Evolutionary conservation across 2,329 filamentous ascomycete species (phyloP).

Genomic region (Leptosphaerulina australis): DNA sequence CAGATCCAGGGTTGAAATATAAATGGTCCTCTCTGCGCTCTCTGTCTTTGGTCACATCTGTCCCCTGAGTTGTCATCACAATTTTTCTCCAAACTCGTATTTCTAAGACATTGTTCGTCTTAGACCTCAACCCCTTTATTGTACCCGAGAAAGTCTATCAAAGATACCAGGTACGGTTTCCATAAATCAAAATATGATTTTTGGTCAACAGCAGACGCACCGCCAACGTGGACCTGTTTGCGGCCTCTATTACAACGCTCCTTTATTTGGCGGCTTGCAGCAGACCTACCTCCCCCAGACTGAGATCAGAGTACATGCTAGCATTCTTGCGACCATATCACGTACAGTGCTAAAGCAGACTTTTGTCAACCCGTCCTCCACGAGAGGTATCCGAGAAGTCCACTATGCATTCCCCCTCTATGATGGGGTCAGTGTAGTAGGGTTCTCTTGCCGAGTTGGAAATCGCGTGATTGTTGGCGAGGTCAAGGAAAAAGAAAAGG

Average conservation of each 20-base stretch:
- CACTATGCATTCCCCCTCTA: conserved; percentile 74
- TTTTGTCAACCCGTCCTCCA: conserved; percentile 63
- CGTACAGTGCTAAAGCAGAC: conserved; percentile 62
- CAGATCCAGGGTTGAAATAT: background rate
- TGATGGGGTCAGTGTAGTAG: conserved; percentile 72
- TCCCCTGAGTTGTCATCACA: conserved; percentile 2
- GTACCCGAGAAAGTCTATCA: too few species aligned
- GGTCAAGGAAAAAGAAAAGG: conserved; percentile 69
- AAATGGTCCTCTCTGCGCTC: background rate
- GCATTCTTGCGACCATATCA: conserved; percentile 62
- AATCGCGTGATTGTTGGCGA: conserved; percentile 65
- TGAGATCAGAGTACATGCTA: conserved; percentile 63
- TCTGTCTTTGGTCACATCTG: conserved; percentile 1
- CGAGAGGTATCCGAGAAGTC: conserved; percentile 58
- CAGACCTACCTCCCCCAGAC: conserved; percentile 62
- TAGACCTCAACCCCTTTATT: too few species aligned
- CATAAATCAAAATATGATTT: background rate
- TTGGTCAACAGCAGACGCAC: background rate
- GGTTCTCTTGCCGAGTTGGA: conserved; percentile 69
- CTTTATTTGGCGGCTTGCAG: conserved; percentile 3
- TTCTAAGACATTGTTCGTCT: background rate
- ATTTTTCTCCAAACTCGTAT: background rate
- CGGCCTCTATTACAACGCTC: conserved; percentile 39
- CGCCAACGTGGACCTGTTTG: conserved; percentile 24
- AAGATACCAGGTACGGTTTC: too few species aligned